phyloP scores from a whole-genome alignment of 208 protist genomes.

The Acanthamoeba culbertsoni region DNA sequence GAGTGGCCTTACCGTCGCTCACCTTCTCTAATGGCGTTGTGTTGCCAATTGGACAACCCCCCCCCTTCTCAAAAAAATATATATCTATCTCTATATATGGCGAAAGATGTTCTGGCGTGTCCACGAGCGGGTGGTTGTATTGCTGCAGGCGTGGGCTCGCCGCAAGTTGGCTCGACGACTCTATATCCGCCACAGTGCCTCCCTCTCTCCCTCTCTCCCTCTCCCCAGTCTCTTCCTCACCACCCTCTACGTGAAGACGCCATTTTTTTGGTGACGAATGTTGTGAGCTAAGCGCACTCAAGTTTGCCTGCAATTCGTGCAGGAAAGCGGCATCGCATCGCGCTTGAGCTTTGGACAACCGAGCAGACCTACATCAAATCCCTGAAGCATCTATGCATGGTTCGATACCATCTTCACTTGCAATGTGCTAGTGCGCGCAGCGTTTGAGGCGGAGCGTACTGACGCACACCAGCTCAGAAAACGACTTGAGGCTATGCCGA shows the following conservation, averaged over 20 bases:
- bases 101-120: background rate
- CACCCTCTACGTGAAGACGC: background rate
- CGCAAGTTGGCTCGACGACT: background rate
- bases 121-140: background rate
- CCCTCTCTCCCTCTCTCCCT: background rate
- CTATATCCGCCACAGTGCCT: background rate
- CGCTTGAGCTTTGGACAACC: background rate
- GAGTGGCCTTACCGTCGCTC: no score
- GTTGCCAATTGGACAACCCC: background rate
- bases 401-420: background rate
- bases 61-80: background rate
- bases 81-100: background rate
- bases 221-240: background rate
- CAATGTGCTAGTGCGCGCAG: background rate
- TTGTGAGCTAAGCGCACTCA: background rate
- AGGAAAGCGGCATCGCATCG: background rate
- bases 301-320: background rate
- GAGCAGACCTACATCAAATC: constrained; percentile 16
- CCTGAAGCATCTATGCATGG: background rate
- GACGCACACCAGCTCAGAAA: background rate
- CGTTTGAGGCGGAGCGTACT: no score
- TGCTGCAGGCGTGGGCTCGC: background rate
- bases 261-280: background rate
- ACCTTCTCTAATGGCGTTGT: background rate
- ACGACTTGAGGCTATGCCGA: background rate